Base-by-base conservation (phyloP, 2,329 filamentous ascomycete genomes). In the Aotearoamyces nothofagi region DNA sequence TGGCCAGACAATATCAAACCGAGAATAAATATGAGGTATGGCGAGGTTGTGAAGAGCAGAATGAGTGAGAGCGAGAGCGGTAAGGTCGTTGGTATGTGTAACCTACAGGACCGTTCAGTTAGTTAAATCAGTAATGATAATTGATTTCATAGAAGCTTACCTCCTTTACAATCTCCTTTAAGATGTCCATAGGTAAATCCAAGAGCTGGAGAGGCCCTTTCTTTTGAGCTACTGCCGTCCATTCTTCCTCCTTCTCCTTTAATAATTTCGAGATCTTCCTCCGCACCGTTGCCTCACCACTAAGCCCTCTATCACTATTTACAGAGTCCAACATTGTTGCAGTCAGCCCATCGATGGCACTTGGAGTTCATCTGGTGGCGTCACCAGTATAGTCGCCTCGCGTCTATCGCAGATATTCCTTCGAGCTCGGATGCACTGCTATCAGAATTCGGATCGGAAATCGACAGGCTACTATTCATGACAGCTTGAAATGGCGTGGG, bases 1-100 rank as follows among this genome's bases (percentile, higher is more conserved):
- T 0, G 81, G 81, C 82, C 82, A 90, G 23, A 87, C 78, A 38
- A 90, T 90, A 46, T 90, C 81, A 52, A 90, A 90, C 35, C 78
- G 70, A 11, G 78, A 78, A 55, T 90, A 90, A 39, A 90, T 83
- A 42, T 76, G 71, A 11, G 81, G 80, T 14, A 82, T 73, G 1
- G 78, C 70, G 31, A 90, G 64, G 24, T 64, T 62, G 53, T 90
- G 78, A 9, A 92, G 65, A 15, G 75, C 73, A 9, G 80, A 83
- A 54, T 83, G 80, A 24, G 79, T 78, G 34, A 83, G 61, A 9
- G 80, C 79, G 22, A 90, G 63, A 9, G 79, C 73, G 0, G 78
- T 82, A 35, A 90, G 61, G 50, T 90, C 81, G 50, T 84, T 87
- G 4, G 78, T 83, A 46, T 84, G 75, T 4, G 75, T 80, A 30